Evolutionary conservation across 345 rosid species (phyloP), one percentile per base, ranked within the genome.

Genomic region (Excoecaria cochinchinensis): DNA sequence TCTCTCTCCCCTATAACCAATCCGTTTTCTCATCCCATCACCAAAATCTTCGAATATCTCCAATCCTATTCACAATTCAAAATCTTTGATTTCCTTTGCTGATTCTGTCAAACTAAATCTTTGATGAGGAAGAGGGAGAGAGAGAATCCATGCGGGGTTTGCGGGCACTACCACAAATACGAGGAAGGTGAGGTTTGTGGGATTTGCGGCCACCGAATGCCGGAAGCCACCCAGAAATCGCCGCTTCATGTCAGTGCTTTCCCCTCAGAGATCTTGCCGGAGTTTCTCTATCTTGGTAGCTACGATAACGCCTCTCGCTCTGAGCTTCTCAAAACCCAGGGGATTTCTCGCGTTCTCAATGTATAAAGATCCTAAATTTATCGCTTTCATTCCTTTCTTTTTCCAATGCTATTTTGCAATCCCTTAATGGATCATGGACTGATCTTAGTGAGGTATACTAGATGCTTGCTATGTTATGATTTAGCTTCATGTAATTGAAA

Each of bases 291-390:
- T 77, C 80, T 95, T 74, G 99, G 99, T 0, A 93, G 97, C 85
- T 95, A 95, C 85, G 97, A 95, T 80, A 90, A 95, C 95, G 99
- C 99, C 55, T 95, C 99, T 62, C 93, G 97, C 73, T 89, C 99
- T 19, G 99, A 92, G 85, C 86, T 95, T 62, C 99, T 95, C 72
- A 91, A 91, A 82, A 78, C 96, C 72, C 96, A 85, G 71, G 97
- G 99, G 67, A 93, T 95, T 48, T 79, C 97, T 77, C 92, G 93
- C 39, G 80, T 93, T 70, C 99, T 95, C 82, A 95, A 95, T 86
- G 99, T 95, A 62, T 70, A 4, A 15, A 31, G 59, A 19, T 70
- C 61, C 11, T 16, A 2, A 62, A 39, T 39, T 1, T 12, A 12
- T 15, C 11, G 3, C 13, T 8, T 21, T 15, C 1, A 44, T 46